phyloP scores from a whole-genome alignment of 768 basidiomycete species.

The Lactarius tabidus region DNA sequence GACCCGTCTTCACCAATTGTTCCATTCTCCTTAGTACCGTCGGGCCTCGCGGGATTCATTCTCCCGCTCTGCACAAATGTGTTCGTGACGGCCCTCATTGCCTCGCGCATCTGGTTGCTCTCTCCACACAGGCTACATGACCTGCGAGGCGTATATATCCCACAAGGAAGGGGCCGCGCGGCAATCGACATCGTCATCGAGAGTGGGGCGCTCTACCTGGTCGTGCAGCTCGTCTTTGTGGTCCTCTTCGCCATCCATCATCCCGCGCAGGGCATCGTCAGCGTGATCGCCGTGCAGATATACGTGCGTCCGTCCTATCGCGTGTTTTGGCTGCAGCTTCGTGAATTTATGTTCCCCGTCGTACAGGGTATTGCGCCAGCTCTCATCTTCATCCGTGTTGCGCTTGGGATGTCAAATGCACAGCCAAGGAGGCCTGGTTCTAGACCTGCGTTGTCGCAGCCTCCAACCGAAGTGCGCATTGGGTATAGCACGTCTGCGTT shows the following conservation, averaged over 20 bases:
- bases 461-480: neutral
- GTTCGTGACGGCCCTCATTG: constrained; percentile 41
- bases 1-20: constrained; percentile 1
- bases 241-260: constrained; percentile 35
- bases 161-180: neutral
- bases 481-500: neutral
- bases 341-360: too few species aligned
- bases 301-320: constrained; percentile 33
- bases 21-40: constrained; percentile 24
- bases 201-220: constrained; percentile 40
- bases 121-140: constrained; percentile 23
- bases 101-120: constrained; percentile 36
- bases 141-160: neutral
- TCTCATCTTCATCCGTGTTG: constrained; percentile 17
- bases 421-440: neutral
- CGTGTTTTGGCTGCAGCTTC: neutral
- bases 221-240: constrained; percentile 40
- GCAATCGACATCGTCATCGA: constrained; percentile 39
- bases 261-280: constrained; percentile 37
- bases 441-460: too few species aligned
- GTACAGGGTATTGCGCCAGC: constrained; percentile 17
- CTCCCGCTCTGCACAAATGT: constrained; percentile 42
- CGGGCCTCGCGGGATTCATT: constrained; percentile 36
- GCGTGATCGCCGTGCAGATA: constrained; percentile 38
- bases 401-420: constrained; percentile 7